Evolutionary conservation across 805 yeast species (phyloP).

Genomic region (Saccharomycopsis javanensis): DNA sequence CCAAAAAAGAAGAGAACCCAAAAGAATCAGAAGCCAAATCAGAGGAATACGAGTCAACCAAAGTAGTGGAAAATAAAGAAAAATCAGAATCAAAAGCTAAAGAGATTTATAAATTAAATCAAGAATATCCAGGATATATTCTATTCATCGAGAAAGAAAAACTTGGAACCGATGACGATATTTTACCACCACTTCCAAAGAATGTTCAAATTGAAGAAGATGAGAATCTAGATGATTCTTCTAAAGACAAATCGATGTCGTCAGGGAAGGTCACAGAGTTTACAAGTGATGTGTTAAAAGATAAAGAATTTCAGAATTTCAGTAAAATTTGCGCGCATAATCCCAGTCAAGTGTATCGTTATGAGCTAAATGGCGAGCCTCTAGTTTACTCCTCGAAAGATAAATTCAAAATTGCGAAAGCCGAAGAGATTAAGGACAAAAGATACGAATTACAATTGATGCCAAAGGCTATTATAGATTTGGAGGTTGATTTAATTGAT

Average conservation of each 20-base stretch:
- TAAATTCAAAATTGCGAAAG: conserved; percentile 40
- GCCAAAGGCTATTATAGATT: conserved; percentile 85
- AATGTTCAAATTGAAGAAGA: conserved; percentile 44
- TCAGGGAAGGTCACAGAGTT: conserved; percentile 27
- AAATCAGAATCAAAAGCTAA: conserved; percentile 21
- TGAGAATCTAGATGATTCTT: conserved; percentile 29
- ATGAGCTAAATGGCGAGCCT: conserved; percentile 73
- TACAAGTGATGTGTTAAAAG: conserved; percentile 52
- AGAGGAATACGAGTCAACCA: conserved; percentile 4
- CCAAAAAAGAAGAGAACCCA: not conserved
- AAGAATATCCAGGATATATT: conserved; percentile 55
- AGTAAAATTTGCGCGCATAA: conserved; percentile 68
- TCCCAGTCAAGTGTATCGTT: conserved; percentile 79
- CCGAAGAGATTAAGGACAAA: conserved; percentile 30
- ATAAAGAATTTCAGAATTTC: conserved; percentile 71
- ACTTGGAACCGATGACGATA: conserved; percentile 37
- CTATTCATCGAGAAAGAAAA: conserved; percentile 66
- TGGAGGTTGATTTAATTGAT: conserved; percentile 43
- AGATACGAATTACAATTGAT: conserved; percentile 82
- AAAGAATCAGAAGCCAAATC: not conserved
- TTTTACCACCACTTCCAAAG: conserved; percentile 43
- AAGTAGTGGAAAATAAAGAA: conserved; percentile 23
- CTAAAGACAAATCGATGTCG: conserved; percentile 18
- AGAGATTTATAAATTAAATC: conserved; percentile 23
- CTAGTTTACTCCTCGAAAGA: conserved; percentile 50